These are phyloP conservation scores for Penicillium sp. DNA, from an alignment of 2,329 filamentous ascomycete genomes.

Conservation along the genomic window DNA sequence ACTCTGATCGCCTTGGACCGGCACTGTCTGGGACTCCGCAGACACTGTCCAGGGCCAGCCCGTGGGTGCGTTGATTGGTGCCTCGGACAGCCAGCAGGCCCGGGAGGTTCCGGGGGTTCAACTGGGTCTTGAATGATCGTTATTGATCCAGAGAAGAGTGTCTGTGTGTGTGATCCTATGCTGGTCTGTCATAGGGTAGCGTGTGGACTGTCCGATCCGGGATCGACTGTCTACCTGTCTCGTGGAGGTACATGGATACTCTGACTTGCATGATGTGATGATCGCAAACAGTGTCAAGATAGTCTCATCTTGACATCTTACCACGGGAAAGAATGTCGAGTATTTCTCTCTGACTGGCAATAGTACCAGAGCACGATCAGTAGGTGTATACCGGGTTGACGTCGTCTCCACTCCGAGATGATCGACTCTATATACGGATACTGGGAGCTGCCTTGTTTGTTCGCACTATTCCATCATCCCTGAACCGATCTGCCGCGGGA, in stretches of 20 bases:
- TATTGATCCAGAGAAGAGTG: not conserved
- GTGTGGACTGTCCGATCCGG: not conserved
- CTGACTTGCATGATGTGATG: not conserved
- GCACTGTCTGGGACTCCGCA: constrained; percentile 26
- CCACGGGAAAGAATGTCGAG: not conserved
- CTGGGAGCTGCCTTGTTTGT: not conserved
- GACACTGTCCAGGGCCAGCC: constrained; percentile 22
- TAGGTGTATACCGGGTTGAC: not conserved
- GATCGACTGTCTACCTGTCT: not conserved
- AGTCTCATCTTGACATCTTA: not conserved
- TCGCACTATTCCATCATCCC: constrained; percentile 6
- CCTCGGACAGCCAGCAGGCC: constrained; percentile 22
- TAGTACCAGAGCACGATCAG: not conserved
- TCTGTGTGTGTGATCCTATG: not conserved
- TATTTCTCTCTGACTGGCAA: not conserved
- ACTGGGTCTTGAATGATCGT: not conserved
- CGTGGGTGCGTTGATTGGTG: constrained; percentile 32
- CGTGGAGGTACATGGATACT: too few species aligned
- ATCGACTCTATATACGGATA: not conserved
- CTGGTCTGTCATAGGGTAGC: not conserved
- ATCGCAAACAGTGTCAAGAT: not conserved
- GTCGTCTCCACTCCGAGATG: not conserved
- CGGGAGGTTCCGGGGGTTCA: constrained; percentile 25
- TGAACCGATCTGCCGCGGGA: constrained; percentile 7
- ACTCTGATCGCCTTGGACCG: constrained; percentile 18